These are phyloP conservation scores for Dendrobium chrysotoxum DNA, from an alignment of 106 monocot genomes.

Conservation along the genomic window DNA sequence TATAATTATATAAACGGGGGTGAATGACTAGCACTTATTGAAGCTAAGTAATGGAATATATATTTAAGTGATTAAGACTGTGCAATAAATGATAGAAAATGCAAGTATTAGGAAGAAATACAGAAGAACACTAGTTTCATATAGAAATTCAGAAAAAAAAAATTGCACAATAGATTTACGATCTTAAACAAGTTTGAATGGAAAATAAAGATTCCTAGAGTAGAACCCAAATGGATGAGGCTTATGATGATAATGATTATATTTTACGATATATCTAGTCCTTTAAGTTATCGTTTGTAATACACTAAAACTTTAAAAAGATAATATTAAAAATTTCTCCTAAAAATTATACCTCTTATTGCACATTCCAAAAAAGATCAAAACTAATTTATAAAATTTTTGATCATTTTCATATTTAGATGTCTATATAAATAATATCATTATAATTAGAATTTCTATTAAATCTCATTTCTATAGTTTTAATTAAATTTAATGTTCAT, in stretches of 20 bases:
- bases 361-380: no score
- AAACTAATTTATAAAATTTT: no score
- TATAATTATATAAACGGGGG: no score
- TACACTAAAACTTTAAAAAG: no score
- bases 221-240: not conserved
- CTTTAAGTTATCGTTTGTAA: not conserved
- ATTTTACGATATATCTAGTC: not conserved
- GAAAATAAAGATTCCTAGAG: not conserved
- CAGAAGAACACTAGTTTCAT: not conserved
- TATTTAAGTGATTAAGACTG: not conserved
- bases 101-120: not conserved
- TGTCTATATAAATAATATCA: no score
- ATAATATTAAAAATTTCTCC: no score
- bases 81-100: not conserved
- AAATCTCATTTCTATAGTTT: no score
- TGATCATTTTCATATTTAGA: no score
- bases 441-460: no score
- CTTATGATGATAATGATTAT: not conserved
- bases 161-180: not conserved
- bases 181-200: not conserved
- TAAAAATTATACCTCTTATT: no score
- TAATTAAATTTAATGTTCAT: no score
- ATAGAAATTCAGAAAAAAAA: not conserved
- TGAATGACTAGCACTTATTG: not conserved
- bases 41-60: not conserved